Evolutionary conservation across 495 filamentous ascomycete genomes (phyloP).

Genomic region (Daldinia decipiens): DNA sequence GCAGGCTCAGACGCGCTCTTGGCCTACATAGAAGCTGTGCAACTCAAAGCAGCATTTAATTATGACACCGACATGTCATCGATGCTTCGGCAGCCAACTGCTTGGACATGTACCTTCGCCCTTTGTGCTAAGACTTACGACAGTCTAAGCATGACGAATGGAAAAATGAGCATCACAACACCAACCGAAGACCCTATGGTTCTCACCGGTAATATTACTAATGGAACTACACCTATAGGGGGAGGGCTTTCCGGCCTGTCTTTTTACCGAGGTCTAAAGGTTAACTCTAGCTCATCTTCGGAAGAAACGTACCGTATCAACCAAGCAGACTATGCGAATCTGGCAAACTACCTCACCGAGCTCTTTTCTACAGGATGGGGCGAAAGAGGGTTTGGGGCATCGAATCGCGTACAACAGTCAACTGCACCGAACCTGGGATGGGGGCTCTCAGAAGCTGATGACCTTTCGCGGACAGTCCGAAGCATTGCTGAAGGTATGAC

Average conservation of each 20-base stretch:
- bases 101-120: conserved; percentile 1
- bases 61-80: background rate
- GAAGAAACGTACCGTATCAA: background rate
- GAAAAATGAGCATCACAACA: background rate
- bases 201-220: background rate
- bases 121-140: conserved; percentile 5
- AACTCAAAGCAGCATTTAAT: background rate
- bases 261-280: background rate
- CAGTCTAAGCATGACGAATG: conserved; percentile 1
- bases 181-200: background rate
- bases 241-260: background rate
- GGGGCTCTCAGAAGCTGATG: background rate
- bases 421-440: conserved; percentile 3
- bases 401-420: background rate
- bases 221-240: background rate
- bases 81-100: background rate
- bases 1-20: background rate
- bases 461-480: background rate
- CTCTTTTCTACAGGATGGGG: conserved; percentile 6
- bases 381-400: background rate
- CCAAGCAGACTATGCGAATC: conserved; percentile 3
- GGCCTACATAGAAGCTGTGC: conserved; percentile 2
- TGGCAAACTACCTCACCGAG: conserved; percentile 1
- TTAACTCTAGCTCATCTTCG: background rate
- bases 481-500: conserved; percentile 8